Evolutionary conservation across 2,329 filamentous ascomycete genomes (phyloP), one percentile per base, ranked within the genome.

Genomic region (Fusarium chuoi): DNA sequence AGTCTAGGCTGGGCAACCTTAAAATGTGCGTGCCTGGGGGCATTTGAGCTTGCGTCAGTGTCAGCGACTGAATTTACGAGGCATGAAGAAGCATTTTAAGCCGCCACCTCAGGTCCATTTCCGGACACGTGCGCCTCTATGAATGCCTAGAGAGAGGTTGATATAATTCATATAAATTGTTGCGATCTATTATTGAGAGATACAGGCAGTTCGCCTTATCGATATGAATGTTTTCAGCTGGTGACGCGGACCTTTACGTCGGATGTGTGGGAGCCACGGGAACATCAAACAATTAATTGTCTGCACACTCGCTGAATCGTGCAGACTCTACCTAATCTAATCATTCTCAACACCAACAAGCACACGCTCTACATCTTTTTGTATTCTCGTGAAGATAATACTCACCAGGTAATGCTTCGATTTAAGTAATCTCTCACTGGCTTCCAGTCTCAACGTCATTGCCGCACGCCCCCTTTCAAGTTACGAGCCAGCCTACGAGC

Each of bases 41-140:
- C 48, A 45, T 49, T 60, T 59, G 65, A 55, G 76, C 76, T 78
- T 78, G 76, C 76, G 76, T 78, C 76, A 78, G 76, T 77, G 58
- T 44, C 55, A 67, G 41, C 24, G n/a, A 45, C 28, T 20, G 46
- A 44, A 38, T 62, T 58, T 48, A 51, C 18, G 36, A 55, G 46
- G 35, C 33, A 46, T 33, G 35, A 42, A 36, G 26, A 44, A 22
- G 38, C 38, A 62, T 41, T 52, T 67, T 56, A 62, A 77, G 70
- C 70, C 74, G 75, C 76, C 76, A 78, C 76, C 60, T 49, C 49
- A 44, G 9, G 44, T 36, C 66, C 65, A 45, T 45, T 68, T 68
- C 42, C 49, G 66, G 65, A 55, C 44, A 51, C 46, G 17, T 69
- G 42, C 57, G 42, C 48, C 57, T 63, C 33, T n/a, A 33, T 30